Conservation (phyloP, 2,329 filamentous ascomycete species). For the Lasiodiplodia theobromae region DNA sequence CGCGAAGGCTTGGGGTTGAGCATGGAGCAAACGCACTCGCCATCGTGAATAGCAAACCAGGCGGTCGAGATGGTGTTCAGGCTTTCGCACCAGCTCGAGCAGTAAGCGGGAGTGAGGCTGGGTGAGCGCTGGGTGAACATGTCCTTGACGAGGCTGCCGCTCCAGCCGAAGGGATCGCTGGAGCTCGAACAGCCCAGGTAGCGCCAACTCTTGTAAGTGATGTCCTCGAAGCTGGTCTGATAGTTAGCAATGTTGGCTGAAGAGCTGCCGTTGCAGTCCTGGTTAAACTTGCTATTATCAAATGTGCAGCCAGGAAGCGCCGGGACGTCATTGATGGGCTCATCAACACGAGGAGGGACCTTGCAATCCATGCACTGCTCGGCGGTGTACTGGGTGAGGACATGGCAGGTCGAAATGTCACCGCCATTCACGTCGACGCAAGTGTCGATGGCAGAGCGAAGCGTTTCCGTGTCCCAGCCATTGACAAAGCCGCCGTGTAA, state of each 20-base stretch:
- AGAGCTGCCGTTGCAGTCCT: conserved; percentile 31
- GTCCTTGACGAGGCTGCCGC: neutral
- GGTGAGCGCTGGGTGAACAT: neutral
- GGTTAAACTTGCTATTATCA: conserved; percentile 46
- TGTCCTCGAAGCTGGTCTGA: conserved; percentile 41
- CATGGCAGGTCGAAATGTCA: conserved; percentile 65
- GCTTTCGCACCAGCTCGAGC: conserved; percentile 58
- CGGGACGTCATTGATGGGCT: conserved; percentile 51
- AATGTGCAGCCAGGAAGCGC: conserved; percentile 65
- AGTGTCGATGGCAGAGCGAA: conserved; percentile 71
- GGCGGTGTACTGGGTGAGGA: conserved; percentile 31
- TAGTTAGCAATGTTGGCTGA: neutral
- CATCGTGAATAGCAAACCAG: neutral
- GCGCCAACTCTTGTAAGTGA: conserved; percentile 61
- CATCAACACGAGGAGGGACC: conserved; percentile 54
- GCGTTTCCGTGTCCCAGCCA: conserved; percentile 36
- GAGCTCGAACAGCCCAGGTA: conserved; percentile 67
- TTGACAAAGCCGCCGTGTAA: conserved; percentile 71
- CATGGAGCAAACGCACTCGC: neutral
- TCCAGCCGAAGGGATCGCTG: conserved; percentile 37
- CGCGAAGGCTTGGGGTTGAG: neutral
- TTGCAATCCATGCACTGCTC: conserved; percentile 61
- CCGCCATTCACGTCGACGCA: conserved; percentile 68
- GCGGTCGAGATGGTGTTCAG: too few species aligned
- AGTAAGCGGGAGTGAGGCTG: conserved; percentile 63